Evolutionary conservation across 2,329 filamentous ascomycete genomes (phyloP), one percentile per base, ranked within the genome.

Genomic region (Fusarium irregulare): DNA sequence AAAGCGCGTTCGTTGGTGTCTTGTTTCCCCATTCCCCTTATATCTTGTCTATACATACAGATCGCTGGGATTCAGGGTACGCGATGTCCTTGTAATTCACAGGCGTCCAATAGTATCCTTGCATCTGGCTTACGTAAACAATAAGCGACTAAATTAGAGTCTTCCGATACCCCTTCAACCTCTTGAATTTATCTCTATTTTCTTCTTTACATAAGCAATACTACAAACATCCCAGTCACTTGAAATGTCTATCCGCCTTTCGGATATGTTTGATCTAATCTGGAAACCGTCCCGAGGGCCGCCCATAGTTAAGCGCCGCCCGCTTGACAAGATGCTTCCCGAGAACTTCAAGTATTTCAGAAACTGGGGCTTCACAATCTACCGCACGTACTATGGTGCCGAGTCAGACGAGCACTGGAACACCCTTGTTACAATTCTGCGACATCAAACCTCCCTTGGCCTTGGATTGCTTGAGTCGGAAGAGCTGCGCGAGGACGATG

Each of bases 331-430:
- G 21, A 58, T 3, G 23, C 45, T 44, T 13, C 58, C 45, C 2
- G 66, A 63, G 30, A 64, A 66, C 10, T 45, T 48, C 13, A 54
- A 67, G 18, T 53, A 69, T 40, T 68, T 55, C 8, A 28, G 27
- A 11, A 48, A 67, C 12, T 69, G 64, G 66, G 66, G 59, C 1
- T 69, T 49, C 3, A 40, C 44, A 1, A 53, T 64, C 14, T 60
- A 61, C 45, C 59, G 66, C 28, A 69, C 64, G 11, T 28, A 64
- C 13, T 64, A 69, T n/a, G 21, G 51, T 16, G 7, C 42, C 5
- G 66, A 55, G 7, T 64, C 55, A 1, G 51, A 64, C 0, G 8
- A 67, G 10, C 21, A 50, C 34, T 69, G 59, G 62, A 13, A 37
- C 1, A 66, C 13, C 2, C 59, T 71, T 5, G 37, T 70, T 2